Conservation (phyloP, 2,329 filamentous ascomycete species). For the Xylaria sp. region DNA sequence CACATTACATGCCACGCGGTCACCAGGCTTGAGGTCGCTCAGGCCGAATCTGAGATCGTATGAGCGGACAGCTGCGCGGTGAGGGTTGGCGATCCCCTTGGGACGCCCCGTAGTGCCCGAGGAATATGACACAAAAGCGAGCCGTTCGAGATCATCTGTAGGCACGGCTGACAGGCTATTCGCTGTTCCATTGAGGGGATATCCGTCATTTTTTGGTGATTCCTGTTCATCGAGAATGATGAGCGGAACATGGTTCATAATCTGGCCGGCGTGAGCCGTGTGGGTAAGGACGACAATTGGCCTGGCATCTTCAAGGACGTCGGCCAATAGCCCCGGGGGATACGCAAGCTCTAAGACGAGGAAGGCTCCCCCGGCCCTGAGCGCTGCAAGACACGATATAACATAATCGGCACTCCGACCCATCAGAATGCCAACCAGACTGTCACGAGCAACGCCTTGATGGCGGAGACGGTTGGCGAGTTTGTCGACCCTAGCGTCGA, state of each 20-base stretch:
- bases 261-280: conserved; percentile 69
- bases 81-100: conserved; percentile 85
- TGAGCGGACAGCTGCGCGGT: conserved; percentile 76
- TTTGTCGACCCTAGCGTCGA: conserved; percentile 73
- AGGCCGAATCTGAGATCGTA: conserved; percentile 78
- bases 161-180: conserved; percentile 62
- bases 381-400: conserved; percentile 79
- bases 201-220: conserved; percentile 41
- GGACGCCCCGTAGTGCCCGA: conserved; percentile 78
- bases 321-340: conserved; percentile 75
- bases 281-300: conserved; percentile 78
- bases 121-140: conserved; percentile 84
- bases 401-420: conserved; percentile 82
- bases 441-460: conserved; percentile 77
- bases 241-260: conserved; percentile 70
- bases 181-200: conserved; percentile 49
- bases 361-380: conserved; percentile 82
- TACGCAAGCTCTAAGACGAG: conserved; percentile 84
- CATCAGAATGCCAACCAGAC: conserved; percentile 78
- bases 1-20: conserved; percentile 86
- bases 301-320: conserved; percentile 79
- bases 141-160: conserved; percentile 75
- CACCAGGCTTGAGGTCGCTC: conserved; percentile 75
- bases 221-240: conserved; percentile 69
- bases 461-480: conserved; percentile 71